A percentile compares a stretch with the other conserved stretches of the same genome.
Evolutionary conservation across 2,329 filamentous ascomycete species (phyloP).

Genomic region (Fusarium sp.): DNA sequence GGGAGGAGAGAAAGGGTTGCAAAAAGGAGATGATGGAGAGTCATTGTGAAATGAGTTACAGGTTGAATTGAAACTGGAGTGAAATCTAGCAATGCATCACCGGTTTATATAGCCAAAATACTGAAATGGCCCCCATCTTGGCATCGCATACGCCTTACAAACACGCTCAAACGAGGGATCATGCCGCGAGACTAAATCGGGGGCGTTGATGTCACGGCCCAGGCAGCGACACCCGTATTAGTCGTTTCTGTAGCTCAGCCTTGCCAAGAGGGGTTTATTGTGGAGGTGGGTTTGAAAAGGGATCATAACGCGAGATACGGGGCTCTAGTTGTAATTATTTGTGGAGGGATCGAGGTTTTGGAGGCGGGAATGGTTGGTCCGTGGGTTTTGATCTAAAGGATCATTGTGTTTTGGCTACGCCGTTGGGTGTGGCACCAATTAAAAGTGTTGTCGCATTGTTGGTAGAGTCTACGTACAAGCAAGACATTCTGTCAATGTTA

Average conservation of each 20-base stretch:
- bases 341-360: background rate
- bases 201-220: background rate
- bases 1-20: slow-evolving; percentile 3
- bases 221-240: slow-evolving; percentile 26
- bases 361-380: background rate
- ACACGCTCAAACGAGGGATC: slow-evolving; percentile 13
- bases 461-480: too few species aligned
- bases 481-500: fast-evolving
- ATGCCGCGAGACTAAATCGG: slow-evolving; percentile 33
- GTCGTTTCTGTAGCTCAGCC: slow-evolving; percentile 34
- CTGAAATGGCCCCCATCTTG: background rate
- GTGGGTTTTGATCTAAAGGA: background rate
- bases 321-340: background rate
- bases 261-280: slow-evolving; percentile 16
- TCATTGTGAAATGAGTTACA: slow-evolving; percentile 16
- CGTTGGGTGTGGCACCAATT: background rate
- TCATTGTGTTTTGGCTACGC: background rate
- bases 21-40: slow-evolving; percentile 1
- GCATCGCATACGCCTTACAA: background rate
- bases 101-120: slow-evolving; percentile 15
- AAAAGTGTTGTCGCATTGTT: too few species aligned
- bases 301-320: slow-evolving; percentile 23
- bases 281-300: slow-evolving; percentile 19
- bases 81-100: fast-evolving
- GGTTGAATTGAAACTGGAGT: fast-evolving